Conservation (phyloP, 805 yeast species). For the Spathaspora boniae region DNA sequence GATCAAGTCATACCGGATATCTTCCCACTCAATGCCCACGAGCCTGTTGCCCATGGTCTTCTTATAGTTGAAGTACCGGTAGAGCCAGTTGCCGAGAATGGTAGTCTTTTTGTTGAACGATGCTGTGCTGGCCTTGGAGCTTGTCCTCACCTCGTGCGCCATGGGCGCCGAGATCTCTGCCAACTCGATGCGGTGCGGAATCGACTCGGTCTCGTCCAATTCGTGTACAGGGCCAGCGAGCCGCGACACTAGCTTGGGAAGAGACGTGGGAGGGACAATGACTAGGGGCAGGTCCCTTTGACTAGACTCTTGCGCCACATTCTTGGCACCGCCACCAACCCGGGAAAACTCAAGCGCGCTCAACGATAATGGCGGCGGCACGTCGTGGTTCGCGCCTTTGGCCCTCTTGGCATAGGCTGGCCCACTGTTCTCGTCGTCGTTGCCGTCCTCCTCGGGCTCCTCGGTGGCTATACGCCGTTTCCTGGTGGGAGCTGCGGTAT, state of each 20-base stretch:
- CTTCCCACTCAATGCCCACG: conserved; percentile 43
- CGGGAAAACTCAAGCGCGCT: conserved; percentile 9
- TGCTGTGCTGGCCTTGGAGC: conserved; percentile 22
- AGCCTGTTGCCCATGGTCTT: conserved; percentile 33
- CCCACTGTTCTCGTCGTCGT: not conserved
- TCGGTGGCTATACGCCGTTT: not conserved
- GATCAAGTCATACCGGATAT: conserved; percentile 33
- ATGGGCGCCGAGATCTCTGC: conserved; percentile 20
- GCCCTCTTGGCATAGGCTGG: conserved; percentile 9
- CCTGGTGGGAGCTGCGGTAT: conserved; percentile 7
- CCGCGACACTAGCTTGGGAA: conserved; percentile 1
- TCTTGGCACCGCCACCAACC: too few relatives aligned
- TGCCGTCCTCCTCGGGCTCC: not conserved
- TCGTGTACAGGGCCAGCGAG: too few relatives aligned
- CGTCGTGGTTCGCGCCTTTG: conserved; percentile 11
- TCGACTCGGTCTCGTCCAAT: conserved; percentile 17
- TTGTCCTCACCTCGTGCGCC: conserved; percentile 24
- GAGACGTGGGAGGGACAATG: too few relatives aligned
- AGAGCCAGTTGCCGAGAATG: conserved; percentile 27
- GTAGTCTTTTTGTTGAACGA: conserved; percentile 25
- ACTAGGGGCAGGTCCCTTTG: too few relatives aligned
- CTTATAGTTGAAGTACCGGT: conserved; percentile 34
- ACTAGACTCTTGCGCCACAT: too few relatives aligned
- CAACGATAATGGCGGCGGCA: conserved; percentile 14
- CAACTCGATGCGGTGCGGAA: conserved; percentile 16